Base-by-base conservation (phyloP, 257 asterid genomes). In the Solanum tarijense region DNA sequence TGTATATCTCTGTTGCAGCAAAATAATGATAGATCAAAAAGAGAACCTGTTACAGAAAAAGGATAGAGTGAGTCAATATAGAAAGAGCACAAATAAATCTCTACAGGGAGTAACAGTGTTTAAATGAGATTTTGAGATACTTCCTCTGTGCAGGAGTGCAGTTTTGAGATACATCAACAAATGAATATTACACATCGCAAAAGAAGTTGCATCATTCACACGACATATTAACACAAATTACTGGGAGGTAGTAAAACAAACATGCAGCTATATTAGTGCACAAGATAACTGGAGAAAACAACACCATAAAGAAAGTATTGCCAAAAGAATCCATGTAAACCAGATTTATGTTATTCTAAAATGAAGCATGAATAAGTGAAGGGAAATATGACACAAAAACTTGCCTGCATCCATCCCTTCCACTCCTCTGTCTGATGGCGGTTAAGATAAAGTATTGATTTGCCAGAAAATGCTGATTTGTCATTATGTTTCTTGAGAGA, bases 371-470 rank as follows among this genome's bases (percentile, higher is more conserved):
- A 46, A 58, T 20, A 43, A 18, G 43, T 12, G 68, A 48, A 52
- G 65, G 13, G 71, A 60, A 83, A 46, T 43, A 69, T 6, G 34
- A 20, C 16, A 38, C 23, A 87, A n/a, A 31, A 87, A 88, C 96
- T 90, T 93, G 92, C 99, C 98, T 97, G 99, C 98, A 96, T 96
- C 94, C 94, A 95, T 91, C 98, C 99, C 92, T 94, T 95, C 98
- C 99, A 95, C 91, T 95, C 98, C 93, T 95, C 99, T 83, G 98
- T 96, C 92, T 96, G 99, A 92, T 95, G 98, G 74, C 98, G 96
- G 87, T 96, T 96, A 81, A 96, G 98, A 93, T 95, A 96, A 75
- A 96, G 97, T 86, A 94, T 88, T 48, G 96, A 88, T 90, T 95
- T 96, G 89, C 98, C 99, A 86, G 98, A 93, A 91, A 94, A 92